Evolutionary conservation across 805 yeast species (phyloP), one percentile per base, ranked within the genome.

Genomic region (Wickerhamomyces subpelliculosus): DNA sequence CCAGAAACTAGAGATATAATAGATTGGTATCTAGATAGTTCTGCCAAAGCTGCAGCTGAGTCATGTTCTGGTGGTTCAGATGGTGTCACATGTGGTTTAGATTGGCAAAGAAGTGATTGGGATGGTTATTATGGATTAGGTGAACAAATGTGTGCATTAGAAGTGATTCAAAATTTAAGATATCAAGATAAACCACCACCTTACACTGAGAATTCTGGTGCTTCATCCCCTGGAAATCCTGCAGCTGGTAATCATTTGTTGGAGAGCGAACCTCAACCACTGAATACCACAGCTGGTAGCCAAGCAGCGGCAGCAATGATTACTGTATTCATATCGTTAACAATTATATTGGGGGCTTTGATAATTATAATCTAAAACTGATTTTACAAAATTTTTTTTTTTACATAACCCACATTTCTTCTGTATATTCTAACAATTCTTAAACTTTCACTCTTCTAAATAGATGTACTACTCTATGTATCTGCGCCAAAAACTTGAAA

Each of bases 41-140:
- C 84, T 8, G 85, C 87, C 2, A 38, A 43, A 9, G 96, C 79
- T 13, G 95, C 95, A 8, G 90, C 95, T 1, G 62, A 65, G 45
- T 74, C 90, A 1, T 89, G 97, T 62, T 67, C 82, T 2, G 97
- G 97, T 46, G 97, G 96, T 51, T 42, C 62, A 5, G 97, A 89
- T 57, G 86, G 86, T 14, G 82, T 78, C 45, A 89, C 97, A 0
- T 90, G 97, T 67, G 97, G 96, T 22, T 53, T 73, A 40, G 70
- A 84, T 53, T 89, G 97, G 97, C 61, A 73, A 4, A 57, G 58
- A 8, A 65, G 67, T 2, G 77, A 75, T 16, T 84, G 83, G 79
- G 97, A 89, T 60, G 78, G 73, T 2, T 53, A 55, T 29, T 86
- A 74, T 51, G 96, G 97, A 3, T 68, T 90, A 26, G 97, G 97